phyloP scores from a whole-genome alignment of 2,329 filamentous ascomycete genomes.

The Dryadomyces quercivorus region DNA sequence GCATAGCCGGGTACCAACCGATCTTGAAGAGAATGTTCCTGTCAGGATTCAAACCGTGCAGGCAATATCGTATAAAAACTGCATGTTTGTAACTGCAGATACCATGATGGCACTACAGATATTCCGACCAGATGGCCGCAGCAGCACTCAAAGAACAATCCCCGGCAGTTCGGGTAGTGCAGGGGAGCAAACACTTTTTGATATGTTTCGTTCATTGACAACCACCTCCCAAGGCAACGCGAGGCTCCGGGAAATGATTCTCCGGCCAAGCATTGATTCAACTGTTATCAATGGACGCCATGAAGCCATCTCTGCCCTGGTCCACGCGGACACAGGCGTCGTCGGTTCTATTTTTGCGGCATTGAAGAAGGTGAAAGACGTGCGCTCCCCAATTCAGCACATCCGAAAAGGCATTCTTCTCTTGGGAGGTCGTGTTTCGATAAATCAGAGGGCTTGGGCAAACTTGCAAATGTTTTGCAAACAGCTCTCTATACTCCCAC shows the following conservation, averaged over 20 bases:
- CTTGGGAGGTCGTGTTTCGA: slow-evolving; percentile 32
- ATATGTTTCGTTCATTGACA: slow-evolving; percentile 63
- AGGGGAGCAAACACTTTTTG: slow-evolving; percentile 71
- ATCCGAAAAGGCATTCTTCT: slow-evolving; percentile 66
- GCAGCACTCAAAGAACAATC: slow-evolving; percentile 60
- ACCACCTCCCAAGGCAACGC: slow-evolving; percentile 68
- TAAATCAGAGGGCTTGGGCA: slow-evolving; percentile 60
- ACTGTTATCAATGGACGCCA: slow-evolving; percentile 60
- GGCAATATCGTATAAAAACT: slow-evolving; percentile 57
- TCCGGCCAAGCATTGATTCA: slow-evolving; percentile 63
- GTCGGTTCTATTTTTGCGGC: slow-evolving; percentile 44
- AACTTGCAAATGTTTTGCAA: slow-evolving; percentile 61
- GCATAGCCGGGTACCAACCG: slow-evolving; percentile 36
- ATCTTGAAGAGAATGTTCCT: slow-evolving; percentile 38
- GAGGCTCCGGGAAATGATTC: slow-evolving; percentile 65
- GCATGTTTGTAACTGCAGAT: slow-evolving; percentile 72
- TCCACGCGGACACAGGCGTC: slow-evolving; percentile 49
- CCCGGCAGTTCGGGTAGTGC: slow-evolving; percentile 39
- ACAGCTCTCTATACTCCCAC: slow-evolving; percentile 53
- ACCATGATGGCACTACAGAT: slow-evolving; percentile 77
- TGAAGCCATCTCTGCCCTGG: slow-evolving; percentile 52
- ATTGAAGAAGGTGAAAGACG: slow-evolving; percentile 63
- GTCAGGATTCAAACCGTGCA: slow-evolving; percentile 54
- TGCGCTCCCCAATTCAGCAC: slow-evolving; percentile 54
- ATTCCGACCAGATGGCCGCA: slow-evolving; percentile 67